phyloP scores from a whole-genome alignment of 2,329 filamentous ascomycete species.

The Talaromyces sp. region DNA sequence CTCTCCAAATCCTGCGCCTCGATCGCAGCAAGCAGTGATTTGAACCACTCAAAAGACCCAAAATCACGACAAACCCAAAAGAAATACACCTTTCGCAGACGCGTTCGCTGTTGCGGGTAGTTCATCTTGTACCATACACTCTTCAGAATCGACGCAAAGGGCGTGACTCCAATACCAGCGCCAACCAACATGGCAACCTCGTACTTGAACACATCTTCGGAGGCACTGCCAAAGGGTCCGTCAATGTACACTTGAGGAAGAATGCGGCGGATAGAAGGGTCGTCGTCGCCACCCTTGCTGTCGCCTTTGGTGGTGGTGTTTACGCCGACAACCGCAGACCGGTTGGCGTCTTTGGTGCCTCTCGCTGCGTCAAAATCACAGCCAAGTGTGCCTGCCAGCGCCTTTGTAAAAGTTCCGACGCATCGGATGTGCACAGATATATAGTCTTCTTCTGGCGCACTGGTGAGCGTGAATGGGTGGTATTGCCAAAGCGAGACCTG shows the following conservation, averaged over 20 bases:
- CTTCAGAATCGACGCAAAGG: constrained; percentile 58
- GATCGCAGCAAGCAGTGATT: constrained; percentile 75
- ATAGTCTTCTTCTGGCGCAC: constrained; percentile 83
- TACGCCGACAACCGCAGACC: constrained; percentile 65
- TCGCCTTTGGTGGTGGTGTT: constrained; percentile 45
- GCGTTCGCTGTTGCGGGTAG: constrained; percentile 71
- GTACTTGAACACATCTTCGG: constrained; percentile 72
- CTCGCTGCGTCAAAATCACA: constrained; percentile 61
- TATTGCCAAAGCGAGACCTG: constrained; percentile 85
- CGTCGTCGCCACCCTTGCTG: constrained; percentile 38
- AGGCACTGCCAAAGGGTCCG: constrained; percentile 79
- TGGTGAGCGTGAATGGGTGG: constrained; percentile 81
- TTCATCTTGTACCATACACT: constrained; percentile 93
- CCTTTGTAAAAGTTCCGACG: constrained; percentile 74
- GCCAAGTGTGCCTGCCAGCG: constrained; percentile 64
- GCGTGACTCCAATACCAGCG: constrained; percentile 49
- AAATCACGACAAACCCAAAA: constrained; percentile 91
- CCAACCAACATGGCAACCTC: constrained; percentile 48
- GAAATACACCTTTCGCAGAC: constrained; percentile 82
- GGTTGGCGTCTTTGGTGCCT: constrained; percentile 24
- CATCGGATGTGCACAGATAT: constrained; percentile 81
- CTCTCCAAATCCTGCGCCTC: constrained; percentile 80
- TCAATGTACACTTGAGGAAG: constrained; percentile 78
- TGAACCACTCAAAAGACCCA: constrained; percentile 85
- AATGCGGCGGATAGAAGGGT: constrained; percentile 66